phyloP scores from a whole-genome alignment of 2,329 filamentous ascomycete species.

The Trichoderma harzianum region DNA sequence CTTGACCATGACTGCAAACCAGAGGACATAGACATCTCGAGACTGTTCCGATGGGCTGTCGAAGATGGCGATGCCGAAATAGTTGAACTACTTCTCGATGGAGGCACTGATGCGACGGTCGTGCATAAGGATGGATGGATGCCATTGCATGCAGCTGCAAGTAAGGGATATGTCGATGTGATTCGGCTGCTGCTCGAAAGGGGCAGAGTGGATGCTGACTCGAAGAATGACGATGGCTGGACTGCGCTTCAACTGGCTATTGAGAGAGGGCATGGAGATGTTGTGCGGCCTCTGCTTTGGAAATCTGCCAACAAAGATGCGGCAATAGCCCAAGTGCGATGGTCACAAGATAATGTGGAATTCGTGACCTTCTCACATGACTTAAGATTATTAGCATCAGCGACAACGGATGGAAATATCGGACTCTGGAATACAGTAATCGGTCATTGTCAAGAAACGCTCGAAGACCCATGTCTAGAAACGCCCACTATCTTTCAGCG shows the following conservation, averaged over 20 bases:
- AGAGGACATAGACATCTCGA: not conserved
- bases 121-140: not conserved
- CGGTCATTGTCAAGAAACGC: not conserved
- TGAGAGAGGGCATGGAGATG: not conserved
- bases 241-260: not conserved
- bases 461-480: too few relatives aligned
- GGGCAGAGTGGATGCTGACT: not conserved
- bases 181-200: not conserved
- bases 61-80: not conserved
- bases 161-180: not conserved
- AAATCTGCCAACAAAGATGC: not conserved
- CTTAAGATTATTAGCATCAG: not conserved
- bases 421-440: not conserved
- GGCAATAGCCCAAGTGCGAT: too few relatives aligned
- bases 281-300: not conserved
- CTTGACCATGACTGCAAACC: not conserved
- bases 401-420: rapidly evolving
- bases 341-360: too few relatives aligned
- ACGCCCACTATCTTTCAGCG: too few relatives aligned
- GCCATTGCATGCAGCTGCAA: not conserved
- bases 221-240: not conserved
- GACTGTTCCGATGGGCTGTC: not conserved
- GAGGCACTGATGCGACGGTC: not conserved
- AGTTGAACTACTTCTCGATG: not conserved
- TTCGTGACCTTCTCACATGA: not conserved